phyloP scores from a whole-genome alignment of 2,329 filamentous ascomycete species.

The Myotisia sp. region DNA sequence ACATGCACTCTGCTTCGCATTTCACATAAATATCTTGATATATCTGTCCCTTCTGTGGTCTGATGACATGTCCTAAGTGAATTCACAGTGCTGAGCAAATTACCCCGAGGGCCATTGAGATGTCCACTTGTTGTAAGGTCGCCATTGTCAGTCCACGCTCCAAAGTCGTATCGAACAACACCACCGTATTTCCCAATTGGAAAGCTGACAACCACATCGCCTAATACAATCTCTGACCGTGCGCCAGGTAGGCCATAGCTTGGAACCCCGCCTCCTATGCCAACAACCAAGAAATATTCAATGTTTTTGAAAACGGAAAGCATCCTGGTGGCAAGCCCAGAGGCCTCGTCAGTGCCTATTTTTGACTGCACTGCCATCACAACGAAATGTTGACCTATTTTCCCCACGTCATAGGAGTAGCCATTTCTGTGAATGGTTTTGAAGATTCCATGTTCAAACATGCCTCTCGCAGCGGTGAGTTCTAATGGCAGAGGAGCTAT shows the following conservation, averaged over 20 bases:
- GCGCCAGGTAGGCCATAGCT: too few relatives aligned
- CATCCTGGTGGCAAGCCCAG: slow-evolving; percentile 12
- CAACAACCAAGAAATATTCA: slow-evolving; percentile 17
- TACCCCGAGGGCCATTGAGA: too few relatives aligned
- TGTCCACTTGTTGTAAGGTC: too few relatives aligned
- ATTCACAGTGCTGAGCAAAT: too few relatives aligned
- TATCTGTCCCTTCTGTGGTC: too few relatives aligned
- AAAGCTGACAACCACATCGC: slow-evolving; percentile 15
- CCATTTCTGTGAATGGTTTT: slow-evolving; percentile 1
- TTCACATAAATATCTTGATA: too few relatives aligned
- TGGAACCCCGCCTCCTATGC: slow-evolving; percentile 15
- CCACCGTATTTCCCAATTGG: too few relatives aligned
- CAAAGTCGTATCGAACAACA: too few relatives aligned
- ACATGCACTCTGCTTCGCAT: too few relatives aligned
- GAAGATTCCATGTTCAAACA: slow-evolving; percentile 9
- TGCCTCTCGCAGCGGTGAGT: slow-evolving; percentile 6
- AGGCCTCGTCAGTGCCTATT: slow-evolving; percentile 9
- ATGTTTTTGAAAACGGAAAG: slow-evolving; percentile 10
- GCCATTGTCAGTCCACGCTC: too few relatives aligned
- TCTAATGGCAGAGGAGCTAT: slow-evolving; percentile 9
- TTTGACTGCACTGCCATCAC: slow-evolving; percentile 12
- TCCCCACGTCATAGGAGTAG: slow-evolving; percentile 14
- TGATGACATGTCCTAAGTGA: too few relatives aligned
- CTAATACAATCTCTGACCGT: slow-evolving; percentile 13
- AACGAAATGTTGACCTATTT: slow-evolving; percentile 12